A percentile compares a stretch with the other conserved stretches of the same genome.
phyloP scores from a whole-genome alignment of 768 basidiomycete species.

The Suillus lakei region DNA sequence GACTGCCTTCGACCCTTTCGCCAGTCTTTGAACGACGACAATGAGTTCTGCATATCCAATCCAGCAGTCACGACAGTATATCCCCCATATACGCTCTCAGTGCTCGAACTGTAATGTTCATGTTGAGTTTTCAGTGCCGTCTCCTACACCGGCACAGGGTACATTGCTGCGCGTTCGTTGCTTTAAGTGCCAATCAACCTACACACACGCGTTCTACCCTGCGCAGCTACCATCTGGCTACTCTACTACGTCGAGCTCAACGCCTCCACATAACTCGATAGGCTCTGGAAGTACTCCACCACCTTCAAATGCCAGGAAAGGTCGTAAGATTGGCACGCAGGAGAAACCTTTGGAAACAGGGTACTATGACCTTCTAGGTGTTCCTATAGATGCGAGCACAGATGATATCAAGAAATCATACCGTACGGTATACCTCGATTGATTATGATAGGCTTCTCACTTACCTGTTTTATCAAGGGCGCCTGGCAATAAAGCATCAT shows the following conservation, averaged over 20 bases:
- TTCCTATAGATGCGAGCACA: conserved; percentile 72
- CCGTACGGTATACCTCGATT: conserved; percentile 50
- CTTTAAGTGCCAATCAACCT: conserved; percentile 63
- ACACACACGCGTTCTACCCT: conserved; percentile 71
- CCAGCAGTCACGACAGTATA: conserved; percentile 67
- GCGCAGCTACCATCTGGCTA: conserved; percentile 51
- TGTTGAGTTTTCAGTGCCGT: conserved; percentile 74
- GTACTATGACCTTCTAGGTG: conserved; percentile 88
- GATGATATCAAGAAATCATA: conserved; percentile 94
- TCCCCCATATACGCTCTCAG: conserved; percentile 67
- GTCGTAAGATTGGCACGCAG: conserved; percentile 87
- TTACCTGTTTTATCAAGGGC: conserved; percentile 46
- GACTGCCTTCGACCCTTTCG: not conserved
- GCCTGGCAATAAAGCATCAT: conserved; percentile 88
- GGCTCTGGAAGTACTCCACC: conserved; percentile 25
- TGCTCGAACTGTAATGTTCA: conserved; percentile 59
- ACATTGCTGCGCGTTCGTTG: conserved; percentile 72
- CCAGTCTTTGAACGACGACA: conserved; percentile 24
- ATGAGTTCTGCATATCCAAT: conserved; percentile 55
- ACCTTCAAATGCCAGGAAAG: conserved; percentile 42
- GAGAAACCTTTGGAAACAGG: conserved; percentile 86
- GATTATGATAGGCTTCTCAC: not conserved
- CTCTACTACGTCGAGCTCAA: conserved; percentile 15
- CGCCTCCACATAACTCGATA: conserved; percentile 3
- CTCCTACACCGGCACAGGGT: conserved; percentile 56